Conservation (phyloP, 2,329 filamentous ascomycete species). For the Curvularia sp. region DNA sequence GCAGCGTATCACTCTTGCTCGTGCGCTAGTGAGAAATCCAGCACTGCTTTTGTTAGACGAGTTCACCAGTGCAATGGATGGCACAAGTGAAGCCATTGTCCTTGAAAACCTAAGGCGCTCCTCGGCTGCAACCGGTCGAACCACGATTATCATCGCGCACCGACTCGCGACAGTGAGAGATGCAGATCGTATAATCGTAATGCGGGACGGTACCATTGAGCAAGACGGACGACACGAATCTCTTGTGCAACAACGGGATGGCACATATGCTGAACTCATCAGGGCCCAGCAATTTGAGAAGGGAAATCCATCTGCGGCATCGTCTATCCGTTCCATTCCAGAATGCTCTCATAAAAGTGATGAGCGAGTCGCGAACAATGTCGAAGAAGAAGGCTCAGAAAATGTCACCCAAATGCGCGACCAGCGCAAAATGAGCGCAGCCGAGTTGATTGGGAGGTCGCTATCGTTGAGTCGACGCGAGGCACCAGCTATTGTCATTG, state of each 20-base stretch:
- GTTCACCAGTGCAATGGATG: slow-evolving; percentile 45
- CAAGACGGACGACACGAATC: slow-evolving; percentile 45
- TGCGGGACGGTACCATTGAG: slow-evolving; percentile 42
- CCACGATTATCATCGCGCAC: slow-evolving; percentile 49
- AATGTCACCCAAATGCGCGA: not conserved
- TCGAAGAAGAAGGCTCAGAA: slow-evolving; percentile 9
- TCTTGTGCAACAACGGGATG: slow-evolving; percentile 35
- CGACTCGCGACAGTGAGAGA: slow-evolving; percentile 48
- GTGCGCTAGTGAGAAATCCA: slow-evolving; percentile 45
- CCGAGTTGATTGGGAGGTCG: slow-evolving; percentile 34
- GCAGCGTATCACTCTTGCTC: slow-evolving; percentile 48
- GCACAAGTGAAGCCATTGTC: slow-evolving; percentile 42
- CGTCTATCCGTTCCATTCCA: slow-evolving; percentile 32
- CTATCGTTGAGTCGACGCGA: slow-evolving; percentile 48
- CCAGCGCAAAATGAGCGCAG: slow-evolving; percentile 21
- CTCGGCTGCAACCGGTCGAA: slow-evolving; percentile 37
- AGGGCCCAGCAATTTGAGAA: slow-evolving; percentile 48
- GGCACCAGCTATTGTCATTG: slow-evolving; percentile 49
- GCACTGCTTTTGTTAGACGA: slow-evolving; percentile 47
- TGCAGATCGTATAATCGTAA: slow-evolving; percentile 48
- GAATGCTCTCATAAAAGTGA: slow-evolving; percentile 24
- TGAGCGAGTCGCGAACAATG: not conserved
- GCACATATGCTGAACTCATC: slow-evolving; percentile 44
- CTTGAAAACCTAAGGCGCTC: slow-evolving; percentile 41
- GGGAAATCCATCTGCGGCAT: slow-evolving; percentile 30